Evolutionary conservation across 2,329 filamentous ascomycete genomes (phyloP), one percentile per base, ranked within the genome.

Genomic region (Pyrenophora graminea): DNA sequence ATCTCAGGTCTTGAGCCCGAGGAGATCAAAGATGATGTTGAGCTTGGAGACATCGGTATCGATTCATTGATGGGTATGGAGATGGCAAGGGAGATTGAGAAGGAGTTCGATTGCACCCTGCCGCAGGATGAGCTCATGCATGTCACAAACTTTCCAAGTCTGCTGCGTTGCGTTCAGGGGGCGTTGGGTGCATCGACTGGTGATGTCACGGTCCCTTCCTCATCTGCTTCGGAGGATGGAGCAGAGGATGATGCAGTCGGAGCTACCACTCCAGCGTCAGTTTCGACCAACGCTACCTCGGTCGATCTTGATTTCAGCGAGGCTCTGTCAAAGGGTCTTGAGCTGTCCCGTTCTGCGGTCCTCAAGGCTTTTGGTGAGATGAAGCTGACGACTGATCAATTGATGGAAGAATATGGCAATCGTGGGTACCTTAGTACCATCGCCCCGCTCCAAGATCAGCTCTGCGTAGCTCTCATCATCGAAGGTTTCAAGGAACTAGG

Each of bases 31-130:
- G 48, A 55, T 3, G 58, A 64, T 13, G 45, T 56, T 2, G 52
- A 61, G 6, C 52, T 74, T 19, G 62, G 54, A 6, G 70, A 74
- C 25, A 49, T 76, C 9, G 74, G 74, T 2, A 62, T 76, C 10
- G 74, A 76, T 46, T 76, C 74, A 6, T 56, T 76, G 8, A 63
- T 74, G 58, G 65, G 55, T 2, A 73, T 65, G 21, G 74, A 76
- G 45, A 51, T 76, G 17, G 48, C 62, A 5, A 50, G 52, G 12
- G 72, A 74, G 13, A 64, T 75, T 15, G 48, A 57, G 32, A 36
- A 6, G 12, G 31, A 31, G 3, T 61, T 63, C 37, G 43, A 54
- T 8, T 54, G 44, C 34, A 43, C 51, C 3, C 21, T 58, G 17
- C 25, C 51, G 2, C 32, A 51, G 15, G 27, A 41, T 9, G 46